These are phyloP conservation scores for Fraxinus nigra DNA, from an alignment of 305 asterid species.

Conservation along the genomic window DNA sequence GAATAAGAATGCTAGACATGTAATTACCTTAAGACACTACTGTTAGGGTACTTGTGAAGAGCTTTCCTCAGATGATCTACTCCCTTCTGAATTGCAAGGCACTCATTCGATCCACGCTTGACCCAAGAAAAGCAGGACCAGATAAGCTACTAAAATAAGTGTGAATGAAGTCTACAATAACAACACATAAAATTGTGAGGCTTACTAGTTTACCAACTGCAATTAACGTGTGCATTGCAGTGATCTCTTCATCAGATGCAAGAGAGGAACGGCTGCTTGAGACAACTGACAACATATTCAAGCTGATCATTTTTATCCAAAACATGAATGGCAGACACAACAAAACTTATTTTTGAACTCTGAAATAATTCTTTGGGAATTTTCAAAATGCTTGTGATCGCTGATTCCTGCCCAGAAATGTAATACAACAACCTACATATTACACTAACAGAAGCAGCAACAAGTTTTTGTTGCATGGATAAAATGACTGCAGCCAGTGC, in stretches of 20 bases:
- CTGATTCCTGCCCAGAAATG: slow-evolving; percentile 74
- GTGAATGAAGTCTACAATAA: slow-evolving; percentile 12
- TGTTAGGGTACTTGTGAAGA: slow-evolving; percentile 83
- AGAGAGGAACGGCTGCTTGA: slow-evolving; percentile 62
- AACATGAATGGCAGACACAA: slow-evolving; percentile 71
- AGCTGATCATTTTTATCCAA: slow-evolving; percentile 68
- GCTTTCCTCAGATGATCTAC: slow-evolving; percentile 73
- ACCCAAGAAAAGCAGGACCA: slow-evolving; percentile 48
- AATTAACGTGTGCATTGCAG: slow-evolving; percentile 66
- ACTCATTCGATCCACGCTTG: slow-evolving; percentile 42
- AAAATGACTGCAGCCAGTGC: slow-evolving; percentile 59
- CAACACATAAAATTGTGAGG: slow-evolving; percentile 15
- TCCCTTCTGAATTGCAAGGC: slow-evolving; percentile 66
- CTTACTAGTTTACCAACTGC: slow-evolving; percentile 81
- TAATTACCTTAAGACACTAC: slow-evolving; percentile 64
- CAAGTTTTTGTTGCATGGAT: slow-evolving; percentile 61
- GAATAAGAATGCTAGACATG: not conserved
- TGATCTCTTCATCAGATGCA: slow-evolving; percentile 51
- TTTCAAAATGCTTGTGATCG: slow-evolving; percentile 63
- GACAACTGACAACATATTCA: slow-evolving; percentile 66
- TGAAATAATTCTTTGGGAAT: slow-evolving; percentile 69
- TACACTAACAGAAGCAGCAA: slow-evolving; percentile 59
- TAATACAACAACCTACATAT: slow-evolving; percentile 67
- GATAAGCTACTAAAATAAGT: slow-evolving; percentile 13
- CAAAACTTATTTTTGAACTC: slow-evolving; percentile 67